Base-by-base conservation (phyloP, 1,284 basidiomycete genomes). In the Ceratobasidium sp. region DNA sequence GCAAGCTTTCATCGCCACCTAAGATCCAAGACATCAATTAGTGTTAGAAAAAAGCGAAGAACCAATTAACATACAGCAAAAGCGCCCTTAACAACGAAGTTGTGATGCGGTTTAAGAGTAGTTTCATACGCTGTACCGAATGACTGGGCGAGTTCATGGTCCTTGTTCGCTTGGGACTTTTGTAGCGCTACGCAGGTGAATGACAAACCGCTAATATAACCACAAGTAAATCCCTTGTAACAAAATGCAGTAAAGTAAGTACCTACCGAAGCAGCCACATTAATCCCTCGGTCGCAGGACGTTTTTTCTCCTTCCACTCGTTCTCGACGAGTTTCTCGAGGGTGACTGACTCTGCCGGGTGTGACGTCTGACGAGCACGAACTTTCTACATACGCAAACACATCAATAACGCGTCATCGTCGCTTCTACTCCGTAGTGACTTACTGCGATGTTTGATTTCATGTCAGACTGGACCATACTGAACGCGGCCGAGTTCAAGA, bases 1-100 rank as follows among this genome's bases (percentile, higher is more conserved):
- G 87, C 97, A 98, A 0, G 97, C 96, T 84, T 94, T 98, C 95
- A 99, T 96, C 5, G 97, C 97, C 64, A 97, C 90, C 95, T 97
- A 71, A 58, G 10, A 80, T 33, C 53, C 61, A 40, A 72, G n/a
- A 78, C 42, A 44, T 28, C 58, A 23, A 7, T 77, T 60, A 60
- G 69, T 58, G 49, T 26, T 40, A 23, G 42, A 58, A 44, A 68
- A 23, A 51, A 42, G 39, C 40, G 42, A 23, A 5, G 46, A 60
- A 26, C 33, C 33, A 33, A 33, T 15, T 15, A 49, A 91, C 95
- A 81, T 80, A 97, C 96, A 26, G 91, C 84, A 86, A 99, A 99
- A 55, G 97, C 84, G 20, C 92, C 92, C 83, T 93, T 93, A 71
- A 98, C 91, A 81, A 99, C 86, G 83, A 99, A 95, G 82, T 92